A percentile compares a stretch with the other conserved stretches of the same genome.
These are phyloP conservation scores for Fusarium lyarnte DNA, from an alignment of 2,329 filamentous ascomycete genomes.

Conservation along the genomic window DNA sequence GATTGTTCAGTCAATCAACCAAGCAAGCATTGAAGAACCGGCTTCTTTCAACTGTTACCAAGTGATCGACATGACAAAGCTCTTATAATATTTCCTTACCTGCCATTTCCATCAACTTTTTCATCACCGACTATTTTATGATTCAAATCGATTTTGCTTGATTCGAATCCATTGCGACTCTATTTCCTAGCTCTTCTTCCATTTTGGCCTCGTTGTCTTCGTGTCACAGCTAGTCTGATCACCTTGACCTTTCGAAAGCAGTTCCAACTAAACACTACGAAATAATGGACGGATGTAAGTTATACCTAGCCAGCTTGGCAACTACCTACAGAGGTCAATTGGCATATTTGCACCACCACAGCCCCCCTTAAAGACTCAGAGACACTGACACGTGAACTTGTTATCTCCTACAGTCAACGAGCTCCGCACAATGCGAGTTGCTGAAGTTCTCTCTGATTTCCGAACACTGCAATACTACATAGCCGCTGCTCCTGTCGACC, in stretches of 20 bases:
- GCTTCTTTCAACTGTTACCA: slow-evolving; percentile 39
- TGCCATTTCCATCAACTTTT: slow-evolving; percentile 8
- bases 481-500: slow-evolving; percentile 64
- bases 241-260: slow-evolving; percentile 7
- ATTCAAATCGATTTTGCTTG: slow-evolving; percentile 1
- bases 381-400: slow-evolving; percentile 31
- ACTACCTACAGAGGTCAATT: slow-evolving; percentile 4
- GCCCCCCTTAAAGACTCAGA: neutral
- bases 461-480: slow-evolving; percentile 70
- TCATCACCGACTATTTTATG: slow-evolving; percentile 10
- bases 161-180: slow-evolving; percentile 7
- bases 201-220: neutral
- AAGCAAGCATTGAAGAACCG: slow-evolving; percentile 41
- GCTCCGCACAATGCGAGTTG: slow-evolving; percentile 67
- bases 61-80: slow-evolving; percentile 37
- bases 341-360: neutral
- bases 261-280: slow-evolving; percentile 1
- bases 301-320: slow-evolving; percentile 14
- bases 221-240: neutral
- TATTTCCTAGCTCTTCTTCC: neutral
- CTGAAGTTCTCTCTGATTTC: slow-evolving; percentile 70
- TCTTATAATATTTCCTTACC: slow-evolving; percentile 31
- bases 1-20: slow-evolving; percentile 27
- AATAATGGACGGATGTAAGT: slow-evolving; percentile 44
- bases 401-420: slow-evolving; percentile 62